A percentile compares a stretch with the other conserved stretches of the same genome.
These are phyloP conservation scores for Metschnikowia shivogae DNA, from an alignment of 805 yeast genomes.

Conservation along the genomic window DNA sequence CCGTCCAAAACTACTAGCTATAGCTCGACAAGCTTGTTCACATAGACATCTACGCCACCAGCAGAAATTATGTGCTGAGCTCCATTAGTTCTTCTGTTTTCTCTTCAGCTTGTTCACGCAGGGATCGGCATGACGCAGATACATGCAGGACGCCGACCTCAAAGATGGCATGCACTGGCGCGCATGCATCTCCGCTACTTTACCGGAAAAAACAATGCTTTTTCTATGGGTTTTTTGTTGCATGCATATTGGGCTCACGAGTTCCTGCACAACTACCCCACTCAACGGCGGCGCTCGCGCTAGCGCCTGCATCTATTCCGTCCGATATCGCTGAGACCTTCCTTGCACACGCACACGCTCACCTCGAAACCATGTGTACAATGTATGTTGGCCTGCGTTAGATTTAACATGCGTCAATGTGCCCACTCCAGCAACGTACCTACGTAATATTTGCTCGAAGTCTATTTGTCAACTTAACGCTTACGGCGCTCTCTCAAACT, in stretches of 20 bases:
- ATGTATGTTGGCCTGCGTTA: too few species aligned
- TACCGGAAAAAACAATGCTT: not conserved
- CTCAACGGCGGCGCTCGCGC: not conserved
- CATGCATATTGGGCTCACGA: slow-evolving; percentile 1
- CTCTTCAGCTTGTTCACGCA: not conserved
- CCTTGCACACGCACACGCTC: too few species aligned
- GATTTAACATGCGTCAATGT: too few species aligned
- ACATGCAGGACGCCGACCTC: slow-evolving; percentile 1
- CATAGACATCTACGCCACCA: too few species aligned
- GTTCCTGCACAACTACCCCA: not conserved
- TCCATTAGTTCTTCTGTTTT: too few species aligned
- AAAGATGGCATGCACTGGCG: not conserved
- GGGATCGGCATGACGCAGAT: slow-evolving; percentile 2
- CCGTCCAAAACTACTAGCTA: too few species aligned
- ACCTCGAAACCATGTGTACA: too few species aligned
- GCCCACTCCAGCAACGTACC: too few species aligned
- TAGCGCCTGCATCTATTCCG: not conserved
- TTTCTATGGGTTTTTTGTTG: slow-evolving; percentile 2
- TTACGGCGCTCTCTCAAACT: slow-evolving; percentile 30
- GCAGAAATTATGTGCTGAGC: too few species aligned
- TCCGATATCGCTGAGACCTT: not conserved
- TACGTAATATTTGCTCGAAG: not conserved
- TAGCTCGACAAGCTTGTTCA: too few species aligned
- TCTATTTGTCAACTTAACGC: slow-evolving; percentile 1
- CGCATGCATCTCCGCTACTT: not conserved